Conservation (phyloP, 2,329 filamentous ascomycete genomes). For the Ceratocystis alfenasii region DNA sequence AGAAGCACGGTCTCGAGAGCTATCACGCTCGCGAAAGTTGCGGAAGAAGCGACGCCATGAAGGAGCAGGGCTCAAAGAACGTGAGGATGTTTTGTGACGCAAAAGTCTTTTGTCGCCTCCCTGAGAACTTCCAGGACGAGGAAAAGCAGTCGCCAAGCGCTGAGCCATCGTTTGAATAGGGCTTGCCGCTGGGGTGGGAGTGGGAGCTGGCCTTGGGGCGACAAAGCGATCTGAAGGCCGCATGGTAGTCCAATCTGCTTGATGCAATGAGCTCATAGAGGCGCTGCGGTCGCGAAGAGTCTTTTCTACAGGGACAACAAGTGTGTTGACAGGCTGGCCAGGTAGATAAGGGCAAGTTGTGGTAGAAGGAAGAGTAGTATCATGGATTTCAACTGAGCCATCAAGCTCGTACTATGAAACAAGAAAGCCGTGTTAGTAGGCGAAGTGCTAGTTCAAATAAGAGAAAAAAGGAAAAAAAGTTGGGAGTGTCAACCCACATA, state of each 20-base stretch:
- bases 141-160: slow-evolving; percentile 11
- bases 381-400: slow-evolving; percentile 62
- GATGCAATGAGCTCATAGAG: slow-evolving; percentile 50
- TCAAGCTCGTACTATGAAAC: slow-evolving; percentile 66
- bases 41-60: slow-evolving; percentile 43
- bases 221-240: slow-evolving; percentile 65
- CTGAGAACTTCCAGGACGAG: slow-evolving; percentile 1
- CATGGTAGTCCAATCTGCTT: slow-evolving; percentile 57
- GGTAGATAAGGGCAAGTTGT: slow-evolving; percentile 74
- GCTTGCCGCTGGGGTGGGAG: slow-evolving; percentile 27
- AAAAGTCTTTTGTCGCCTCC: slow-evolving; percentile 23
- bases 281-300: slow-evolving; percentile 48
- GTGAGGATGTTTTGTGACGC: slow-evolving; percentile 33
- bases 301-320: slow-evolving; percentile 66
- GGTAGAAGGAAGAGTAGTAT: slow-evolving; percentile 60
- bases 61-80: slow-evolving; percentile 39
- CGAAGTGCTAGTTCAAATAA: not conserved
- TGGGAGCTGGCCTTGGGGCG: slow-evolving; percentile 49
- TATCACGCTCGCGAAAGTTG: slow-evolving; percentile 29
- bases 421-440: slow-evolving; percentile 9
- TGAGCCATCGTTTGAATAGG: slow-evolving; percentile 17
- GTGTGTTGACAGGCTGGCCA: slow-evolving; percentile 73
- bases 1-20: slow-evolving; percentile 28
- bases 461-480: slow-evolving; percentile 11
- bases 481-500: slow-evolving; percentile 50